Evolutionary conservation across 2,329 filamentous ascomycete genomes (phyloP).

Genomic region (Claviceps sp.): DNA sequence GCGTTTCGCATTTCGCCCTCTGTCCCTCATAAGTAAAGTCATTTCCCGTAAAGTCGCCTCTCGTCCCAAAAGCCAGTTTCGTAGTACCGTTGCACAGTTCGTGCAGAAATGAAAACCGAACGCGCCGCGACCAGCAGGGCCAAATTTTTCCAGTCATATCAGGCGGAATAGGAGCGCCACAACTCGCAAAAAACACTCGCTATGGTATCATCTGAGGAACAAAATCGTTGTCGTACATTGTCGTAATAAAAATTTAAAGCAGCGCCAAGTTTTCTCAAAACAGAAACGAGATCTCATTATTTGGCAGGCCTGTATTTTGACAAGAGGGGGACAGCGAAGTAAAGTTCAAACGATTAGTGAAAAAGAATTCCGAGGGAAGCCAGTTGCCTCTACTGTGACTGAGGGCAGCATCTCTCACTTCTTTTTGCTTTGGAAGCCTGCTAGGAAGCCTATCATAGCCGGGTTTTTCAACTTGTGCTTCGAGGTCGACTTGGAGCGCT

Average conservation of each 20-base stretch:
- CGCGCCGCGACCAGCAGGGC: not conserved
- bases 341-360: not conserved
- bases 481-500: constrained; percentile 5
- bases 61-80: not conserved
- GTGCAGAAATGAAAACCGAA: constrained; percentile 1
- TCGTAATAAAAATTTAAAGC: not conserved
- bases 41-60: not conserved
- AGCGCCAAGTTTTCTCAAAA: not conserved
- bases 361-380: not conserved
- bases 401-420: constrained; percentile 8
- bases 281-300: constrained; percentile 6
- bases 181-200: constrained; percentile 6
- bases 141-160: not conserved
- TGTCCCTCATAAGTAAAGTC: too few relatives aligned
- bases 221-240: constrained; percentile 6
- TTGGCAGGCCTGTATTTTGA: constrained; percentile 7
- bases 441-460: constrained; percentile 10
- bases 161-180: not conserved
- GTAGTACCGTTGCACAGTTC: not conserved
- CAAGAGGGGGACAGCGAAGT: not conserved
- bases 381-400: not conserved
- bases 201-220: constrained; percentile 6
- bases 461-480: constrained; percentile 8
- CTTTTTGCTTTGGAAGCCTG: constrained; percentile 11
- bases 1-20: too few relatives aligned